Evolutionary conservation across 176 grass and related monocot species (phyloP), one percentile per base, ranked within the genome.

Genomic region (Phyllostachys edulis): DNA sequence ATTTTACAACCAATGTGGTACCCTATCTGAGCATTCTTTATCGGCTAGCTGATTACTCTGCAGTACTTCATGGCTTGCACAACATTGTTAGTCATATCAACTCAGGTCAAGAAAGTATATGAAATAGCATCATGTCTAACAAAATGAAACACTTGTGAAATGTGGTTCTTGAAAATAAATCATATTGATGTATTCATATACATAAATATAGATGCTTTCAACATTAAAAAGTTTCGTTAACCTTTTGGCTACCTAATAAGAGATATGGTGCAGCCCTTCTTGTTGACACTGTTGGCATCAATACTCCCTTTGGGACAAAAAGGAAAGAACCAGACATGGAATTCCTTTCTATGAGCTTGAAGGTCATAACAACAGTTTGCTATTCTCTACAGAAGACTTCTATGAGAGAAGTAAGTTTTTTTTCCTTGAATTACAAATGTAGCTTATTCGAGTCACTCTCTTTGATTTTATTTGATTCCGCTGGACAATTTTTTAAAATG

Each of bases 221-320:
- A 46, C 68, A 34, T 55, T 69, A 24, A 40, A 63, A 64, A 55
- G 7, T n/a, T 15, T 17, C 6, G 16, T 9, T 15, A 24, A 16
- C 18, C 37, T 40, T 89, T 77, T 56, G 14, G 10, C 72, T 82
- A 4, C 64, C 44, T 77, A 41, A 49, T 69, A 85, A 41, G 13
- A 37, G 2, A 69, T 67, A 74, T 75, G 68, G 27, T 85, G 77
- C 81, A 96, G 93, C 84, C 78, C 66, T 86, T 76, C 85, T 76
- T 85, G 70, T 96, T 67, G 88, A 98, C 38, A 94, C 93, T 69
- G 83, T 98, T 89, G 96, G 96, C 69, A 98, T 98, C 93, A 94
- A 98, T 76, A 93, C 96, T 79, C 93, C 96, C 39, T 98, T 95
- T 83, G 96, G 96, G 76, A 89, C 93, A 73, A 86, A 88, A 75